Evolutionary conservation across 805 yeast genomes (phyloP), one percentile per base, ranked within the genome.

Genomic region (Grigorovia yakushimaensis): DNA sequence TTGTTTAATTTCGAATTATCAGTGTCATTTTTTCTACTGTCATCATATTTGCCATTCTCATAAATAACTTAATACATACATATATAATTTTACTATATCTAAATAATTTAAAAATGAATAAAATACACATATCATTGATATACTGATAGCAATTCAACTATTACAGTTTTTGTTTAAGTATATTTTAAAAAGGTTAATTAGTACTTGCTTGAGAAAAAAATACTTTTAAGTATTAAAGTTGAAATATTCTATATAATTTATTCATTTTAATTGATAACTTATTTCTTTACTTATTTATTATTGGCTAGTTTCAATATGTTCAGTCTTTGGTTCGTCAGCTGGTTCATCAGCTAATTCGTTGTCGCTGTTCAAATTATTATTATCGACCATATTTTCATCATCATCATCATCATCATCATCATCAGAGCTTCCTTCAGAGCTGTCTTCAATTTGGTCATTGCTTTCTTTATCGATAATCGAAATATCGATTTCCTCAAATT

Each of bases 371-470:
- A 24, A 15, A 4, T 38, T n/a, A 21, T 24, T n/a, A 11, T 11
- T 22, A 33, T 13, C n/a, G 2, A 15, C 13, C 20, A 15, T 24
- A 21, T n/a, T 17, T 21, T 27, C 24, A 13, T 27, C 44, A 11
- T 22, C 13, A n/a, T 27, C 36, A 20, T n/a, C 35, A 6, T n/a
- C 46, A 22, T 43, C 46, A 5, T 37, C 22, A n/a, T 37, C 42
- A 22, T 17, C 37, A 21, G 23, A 27, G 8, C 40, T 20, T 4
- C 23, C 54, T 8, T 54, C 58, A n/a, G 45, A 46, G 27, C 56
- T 55, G 15, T 54, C 55, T 5, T 57, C 51, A 19, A 57, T 58
- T 17, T 46, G 48, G 30, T 53, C 56, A 27, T 56, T 33, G 15
- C 8, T 54, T 17, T 53, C 54, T 11, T 56, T 47, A n/a, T 55